These are phyloP conservation scores for Acer campestre DNA, from an alignment of 345 rosid species.

Conservation along the genomic window DNA sequence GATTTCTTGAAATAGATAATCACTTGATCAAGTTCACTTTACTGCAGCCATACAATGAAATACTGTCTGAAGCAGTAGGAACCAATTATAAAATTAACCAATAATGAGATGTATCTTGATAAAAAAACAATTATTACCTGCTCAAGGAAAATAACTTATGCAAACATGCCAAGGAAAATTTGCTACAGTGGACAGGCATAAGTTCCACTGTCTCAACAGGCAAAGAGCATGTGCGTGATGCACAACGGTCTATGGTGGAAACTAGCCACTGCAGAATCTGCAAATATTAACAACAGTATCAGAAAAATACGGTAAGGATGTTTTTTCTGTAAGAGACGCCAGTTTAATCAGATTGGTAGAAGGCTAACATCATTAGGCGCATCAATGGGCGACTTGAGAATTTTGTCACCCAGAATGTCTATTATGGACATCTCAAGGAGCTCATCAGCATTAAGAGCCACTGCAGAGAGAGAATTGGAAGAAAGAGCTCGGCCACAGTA, in stretches of 20 bases:
- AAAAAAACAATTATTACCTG: slow-evolving; percentile 48
- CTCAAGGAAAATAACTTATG: slow-evolving; percentile 77
- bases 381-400: slow-evolving; percentile 75
- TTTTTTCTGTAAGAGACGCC: not conserved
- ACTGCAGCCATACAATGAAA: not conserved
- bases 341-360: slow-evolving; percentile 24
- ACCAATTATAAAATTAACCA: not conserved
- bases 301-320: not conserved
- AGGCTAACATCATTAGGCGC: slow-evolving; percentile 77
- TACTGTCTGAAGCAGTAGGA: not conserved
- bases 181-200: slow-evolving; percentile 90
- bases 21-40: not conserved
- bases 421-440: slow-evolving; percentile 81
- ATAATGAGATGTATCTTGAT: not conserved
- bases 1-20: slow-evolving; percentile 3
- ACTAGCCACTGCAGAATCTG: slow-evolving; percentile 82
- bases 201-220: slow-evolving; percentile 96
- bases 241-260: slow-evolving; percentile 90
- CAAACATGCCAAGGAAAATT: slow-evolving; percentile 88
- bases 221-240: slow-evolving; percentile 92
- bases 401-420: slow-evolving; percentile 70
- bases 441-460: slow-evolving; percentile 65
- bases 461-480: slow-evolving; percentile 66
- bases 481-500: slow-evolving; percentile 96
- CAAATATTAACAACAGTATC: slow-evolving; percentile 19